Base-by-base conservation (phyloP, 73 alveolate species). In the Paramecium bursaria region DNA sequence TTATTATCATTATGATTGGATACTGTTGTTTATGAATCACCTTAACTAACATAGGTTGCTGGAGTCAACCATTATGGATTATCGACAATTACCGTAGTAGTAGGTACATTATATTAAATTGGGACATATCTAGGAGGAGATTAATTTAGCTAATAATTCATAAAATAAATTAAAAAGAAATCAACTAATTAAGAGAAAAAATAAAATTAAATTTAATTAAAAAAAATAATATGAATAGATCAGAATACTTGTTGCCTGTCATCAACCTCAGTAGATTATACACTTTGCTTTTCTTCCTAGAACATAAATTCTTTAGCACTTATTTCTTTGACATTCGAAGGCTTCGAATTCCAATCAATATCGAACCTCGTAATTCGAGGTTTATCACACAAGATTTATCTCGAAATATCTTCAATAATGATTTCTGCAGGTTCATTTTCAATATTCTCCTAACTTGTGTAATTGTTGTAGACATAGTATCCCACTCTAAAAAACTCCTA, bases 401-500 rank as follows among this genome's bases (percentile, higher is more conserved):
- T 86, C 30, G 88, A 50, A 82, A 96, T 91, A 74, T 91, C 93
- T 47, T 88, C 94, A 67, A 91, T 86, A 26, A 86, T 87, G 14
- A 95, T 95, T 39, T 50, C 60, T 35, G 88, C 85, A n/a, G 99
- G 99, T 7, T 95, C 98, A 88, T 95, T 95, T 87, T 89, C 95
- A 88, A 90, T 94, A 86, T 94, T 90, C 79, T 94, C 98, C 27
- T 89, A 94, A 85, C 92, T 93, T 39, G 92, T 97, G 82, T 96
- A 96, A 87, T 60, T 48, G 88, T 95, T 95, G 92, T 96, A 95
- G 85, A 95, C 98, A 87, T 96, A 96, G 92, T 96, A 96, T 42
- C 99, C 99, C 23, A 94, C 96, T 86, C 99, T 88, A 91, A 93
- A 96, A 93, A 96, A 96, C 75, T 96, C 99, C 54, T 94, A 91